Evolutionary conservation across 1,139 yeast genomes (phyloP).

Genomic region (Yamadazyma aaseri): DNA sequence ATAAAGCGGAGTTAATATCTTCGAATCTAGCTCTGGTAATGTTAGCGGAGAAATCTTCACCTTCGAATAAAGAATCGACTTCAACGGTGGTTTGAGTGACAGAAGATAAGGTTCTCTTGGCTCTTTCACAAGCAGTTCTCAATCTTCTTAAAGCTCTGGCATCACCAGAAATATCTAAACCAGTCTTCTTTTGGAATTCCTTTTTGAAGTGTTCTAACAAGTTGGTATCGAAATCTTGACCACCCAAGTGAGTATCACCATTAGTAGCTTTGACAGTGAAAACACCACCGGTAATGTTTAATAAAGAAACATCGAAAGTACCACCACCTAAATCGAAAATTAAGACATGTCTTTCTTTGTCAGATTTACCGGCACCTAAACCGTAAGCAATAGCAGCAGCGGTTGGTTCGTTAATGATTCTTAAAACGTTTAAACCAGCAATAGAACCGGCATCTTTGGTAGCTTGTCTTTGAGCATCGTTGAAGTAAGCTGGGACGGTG

Average conservation of each 20-base stretch:
- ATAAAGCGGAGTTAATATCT: slow-evolving; percentile 89
- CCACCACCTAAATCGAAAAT: slow-evolving; percentile 54
- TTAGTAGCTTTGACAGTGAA: slow-evolving; percentile 98
- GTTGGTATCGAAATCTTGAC: slow-evolving; percentile 65
- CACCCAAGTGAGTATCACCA: slow-evolving; percentile 99
- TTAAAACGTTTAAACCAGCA: slow-evolving; percentile 50
- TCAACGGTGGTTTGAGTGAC: slow-evolving; percentile 95
- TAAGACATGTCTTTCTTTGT: slow-evolving; percentile 70
- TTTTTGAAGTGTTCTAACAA: slow-evolving; percentile 77
- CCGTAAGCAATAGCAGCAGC: slow-evolving; percentile 54
- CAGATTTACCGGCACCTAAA: slow-evolving; percentile 59
- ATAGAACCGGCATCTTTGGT: slow-evolving; percentile 51
- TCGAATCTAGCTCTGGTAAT: slow-evolving; percentile 99
- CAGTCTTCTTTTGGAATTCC: slow-evolving; percentile 96
- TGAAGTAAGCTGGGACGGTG: slow-evolving; percentile 51
- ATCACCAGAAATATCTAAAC: slow-evolving; percentile 85
- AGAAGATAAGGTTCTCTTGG: slow-evolving; percentile 97
- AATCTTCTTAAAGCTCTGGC: slow-evolving; percentile 97
- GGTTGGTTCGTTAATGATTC: slow-evolving; percentile 52
- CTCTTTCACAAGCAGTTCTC: slow-evolving; percentile 99
- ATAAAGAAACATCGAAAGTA: slow-evolving; percentile 59
- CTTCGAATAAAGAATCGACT: slow-evolving; percentile 94
- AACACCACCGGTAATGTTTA: slow-evolving; percentile 94
- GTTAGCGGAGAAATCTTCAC: slow-evolving; percentile 94
- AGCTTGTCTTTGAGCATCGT: slow-evolving; percentile 52